Base-by-base conservation (phyloP, 1,284 basidiomycete genomes). In the Leccinum pallidistipes region DNA sequence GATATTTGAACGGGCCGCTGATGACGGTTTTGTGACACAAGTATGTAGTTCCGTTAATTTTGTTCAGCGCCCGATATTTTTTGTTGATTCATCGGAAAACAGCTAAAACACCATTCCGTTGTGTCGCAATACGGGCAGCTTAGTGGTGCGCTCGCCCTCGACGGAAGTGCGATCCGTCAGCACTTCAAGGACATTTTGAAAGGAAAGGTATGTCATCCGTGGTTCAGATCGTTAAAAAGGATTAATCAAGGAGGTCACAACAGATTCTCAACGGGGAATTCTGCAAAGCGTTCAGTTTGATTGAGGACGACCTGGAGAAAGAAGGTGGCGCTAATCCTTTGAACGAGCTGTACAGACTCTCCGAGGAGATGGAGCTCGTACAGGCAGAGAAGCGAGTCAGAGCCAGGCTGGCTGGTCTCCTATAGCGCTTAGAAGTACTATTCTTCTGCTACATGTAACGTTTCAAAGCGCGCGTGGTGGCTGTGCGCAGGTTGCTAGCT, bases 81-180 rank as follows among this genome's bases (percentile, higher is more conserved):
- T 29, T 45, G 47, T 40, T 43, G 24, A 57, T 47, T 21, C 21
- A 6, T 27, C n/a, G 49, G 60, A 59, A 18, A 65, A 56, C 65
- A 86, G 82, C 75, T 87, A 58, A 86, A 86, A 71, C 81, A 83
- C 64, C 86, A 87, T 67, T 87, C 86, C 8, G 75, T 75, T 10
- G 84, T 86, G 5, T 87, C 86, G 36, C 86, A 87, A 71, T 87
- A 77, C 60, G 86, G 86, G 14, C 86, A 87, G 64, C 75, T 87
- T 34, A 85, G 76, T 60, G 85, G 85, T 45, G 80, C 86, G 5
- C 75, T 86, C 43, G 74, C 80, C 45, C 79, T 87, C 52, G 85
- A 86, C 60, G 86, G 86, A 14, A 70, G 68, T 24, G 73, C 76
- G 2, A 72, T 77, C 27, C 78, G 83, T 38, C 74, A 76, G 52